Evolutionary conservation across 805 yeast species (phyloP).

Genomic region (Pichia deserticola): DNA sequence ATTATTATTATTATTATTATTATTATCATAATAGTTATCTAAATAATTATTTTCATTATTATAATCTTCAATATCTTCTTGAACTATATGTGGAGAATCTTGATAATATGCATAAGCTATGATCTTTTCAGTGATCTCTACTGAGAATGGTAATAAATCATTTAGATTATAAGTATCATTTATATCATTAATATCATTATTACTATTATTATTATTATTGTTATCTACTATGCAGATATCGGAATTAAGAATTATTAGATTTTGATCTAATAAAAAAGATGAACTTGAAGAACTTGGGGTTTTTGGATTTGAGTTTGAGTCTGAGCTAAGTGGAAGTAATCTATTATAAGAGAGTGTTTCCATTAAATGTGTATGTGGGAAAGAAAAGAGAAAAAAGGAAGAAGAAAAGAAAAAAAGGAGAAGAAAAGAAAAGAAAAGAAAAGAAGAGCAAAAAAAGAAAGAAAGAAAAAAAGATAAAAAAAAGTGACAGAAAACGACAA

Average conservation of each 20-base stretch:
- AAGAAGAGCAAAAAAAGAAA: background rate
- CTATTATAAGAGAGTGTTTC: background rate
- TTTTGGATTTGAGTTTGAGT: background rate
- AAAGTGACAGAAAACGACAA: background rate
- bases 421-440: background rate
- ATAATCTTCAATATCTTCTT: background rate
- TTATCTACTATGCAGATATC: background rate
- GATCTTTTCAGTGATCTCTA: conserved; percentile 28
- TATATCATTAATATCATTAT: background rate
- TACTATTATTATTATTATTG: too few species aligned
- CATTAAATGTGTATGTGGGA: background rate
- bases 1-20: background rate
- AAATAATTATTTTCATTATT: background rate
- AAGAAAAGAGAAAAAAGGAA: background rate
- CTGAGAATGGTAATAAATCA: conserved; percentile 23
- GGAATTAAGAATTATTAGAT: background rate
- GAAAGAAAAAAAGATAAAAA: background rate
- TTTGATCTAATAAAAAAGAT: too few species aligned
- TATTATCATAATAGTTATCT: background rate
- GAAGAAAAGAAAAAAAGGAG: background rate
- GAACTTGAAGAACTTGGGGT: background rate
- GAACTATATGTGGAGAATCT: conserved; percentile 15
- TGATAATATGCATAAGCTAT: conserved; percentile 24
- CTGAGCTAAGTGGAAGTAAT: background rate
- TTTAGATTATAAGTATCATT: background rate